These are phyloP conservation scores for Ogataea saltuana DNA, from an alignment of 805 yeast genomes.

Conservation along the genomic window DNA sequence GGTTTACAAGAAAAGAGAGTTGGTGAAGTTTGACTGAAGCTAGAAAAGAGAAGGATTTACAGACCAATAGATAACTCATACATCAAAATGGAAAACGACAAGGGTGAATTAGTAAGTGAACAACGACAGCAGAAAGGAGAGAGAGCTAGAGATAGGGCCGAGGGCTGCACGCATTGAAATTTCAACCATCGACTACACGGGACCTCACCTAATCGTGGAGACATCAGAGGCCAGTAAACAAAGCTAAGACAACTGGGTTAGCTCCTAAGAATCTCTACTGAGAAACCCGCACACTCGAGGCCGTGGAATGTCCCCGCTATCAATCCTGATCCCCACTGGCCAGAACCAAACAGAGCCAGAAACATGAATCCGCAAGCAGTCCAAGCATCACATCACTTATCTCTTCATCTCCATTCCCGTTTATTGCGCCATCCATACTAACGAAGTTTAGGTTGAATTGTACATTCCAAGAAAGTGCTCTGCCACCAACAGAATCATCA, in stretches of 20 bases:
- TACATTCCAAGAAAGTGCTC: conserved; percentile 99
- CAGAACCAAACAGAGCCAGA: background rate
- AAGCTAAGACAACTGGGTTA: background rate
- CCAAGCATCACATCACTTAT: background rate
- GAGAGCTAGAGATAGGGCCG: too few relatives aligned
- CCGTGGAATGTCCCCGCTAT: too few relatives aligned
- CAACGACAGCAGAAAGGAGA: background rate
- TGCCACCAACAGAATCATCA: conserved; percentile 99
- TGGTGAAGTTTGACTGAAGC: conserved; percentile 2
- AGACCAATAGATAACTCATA: conserved; percentile 14
- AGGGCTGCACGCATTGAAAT: too few relatives aligned
- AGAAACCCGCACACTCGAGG: too few relatives aligned
- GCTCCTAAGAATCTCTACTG: too few relatives aligned
- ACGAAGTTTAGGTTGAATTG: conserved; percentile 83
- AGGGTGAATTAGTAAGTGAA: conserved; percentile 95
- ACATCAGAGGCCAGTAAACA: background rate
- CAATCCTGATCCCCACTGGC: too few relatives aligned
- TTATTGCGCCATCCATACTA: background rate
- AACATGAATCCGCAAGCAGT: background rate
- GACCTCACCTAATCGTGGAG: too few relatives aligned
- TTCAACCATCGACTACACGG: too few relatives aligned
- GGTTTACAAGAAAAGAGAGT: conserved; percentile 2
- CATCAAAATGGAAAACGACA: conserved; percentile 97
- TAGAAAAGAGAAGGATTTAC: background rate
- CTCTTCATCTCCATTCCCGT: too few relatives aligned